These are phyloP conservation scores for Ceratocystis destructans DNA, from an alignment of 2,329 filamentous ascomycete genomes.

Conservation along the genomic window DNA sequence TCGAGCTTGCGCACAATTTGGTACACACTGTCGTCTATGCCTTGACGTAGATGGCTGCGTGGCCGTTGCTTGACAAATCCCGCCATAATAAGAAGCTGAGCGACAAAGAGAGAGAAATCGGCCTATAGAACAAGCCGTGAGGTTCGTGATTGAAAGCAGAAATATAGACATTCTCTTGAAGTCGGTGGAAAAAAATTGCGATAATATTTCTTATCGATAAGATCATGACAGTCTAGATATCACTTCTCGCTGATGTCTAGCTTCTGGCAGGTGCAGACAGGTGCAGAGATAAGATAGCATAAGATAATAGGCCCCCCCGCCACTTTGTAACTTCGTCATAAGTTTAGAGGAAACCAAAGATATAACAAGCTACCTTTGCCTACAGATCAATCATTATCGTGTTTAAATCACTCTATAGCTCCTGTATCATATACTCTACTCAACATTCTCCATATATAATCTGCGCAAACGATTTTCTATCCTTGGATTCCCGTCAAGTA, in stretches of 20 bases:
- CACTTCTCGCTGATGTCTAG: background rate
- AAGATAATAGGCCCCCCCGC: background rate
- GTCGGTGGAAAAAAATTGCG: slow-evolving; percentile 9
- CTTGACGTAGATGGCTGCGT: slow-evolving; percentile 30
- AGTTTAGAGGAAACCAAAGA: background rate
- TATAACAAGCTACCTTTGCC: background rate
- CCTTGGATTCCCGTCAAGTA: background rate
- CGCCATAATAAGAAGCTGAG: slow-evolving; percentile 21
- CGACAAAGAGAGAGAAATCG: background rate
- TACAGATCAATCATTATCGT: background rate
- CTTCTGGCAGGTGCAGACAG: background rate
- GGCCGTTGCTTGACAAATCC: slow-evolving; percentile 21
- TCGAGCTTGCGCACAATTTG: slow-evolving; percentile 65
- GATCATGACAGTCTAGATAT: background rate
- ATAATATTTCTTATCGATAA: slow-evolving; percentile 16
- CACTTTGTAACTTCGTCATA: slow-evolving; percentile 11
- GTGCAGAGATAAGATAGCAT: slow-evolving; percentile 7
- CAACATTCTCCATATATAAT: background rate
- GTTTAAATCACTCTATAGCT: background rate
- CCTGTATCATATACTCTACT: background rate
- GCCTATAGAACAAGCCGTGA: background rate
- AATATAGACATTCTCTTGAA: background rate
- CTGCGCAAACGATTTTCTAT: background rate
- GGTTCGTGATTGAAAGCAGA: background rate
- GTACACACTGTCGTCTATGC: slow-evolving; percentile 60